Conservation (phyloP, 257 asterid species). For the Solanum pennellii region DNA sequence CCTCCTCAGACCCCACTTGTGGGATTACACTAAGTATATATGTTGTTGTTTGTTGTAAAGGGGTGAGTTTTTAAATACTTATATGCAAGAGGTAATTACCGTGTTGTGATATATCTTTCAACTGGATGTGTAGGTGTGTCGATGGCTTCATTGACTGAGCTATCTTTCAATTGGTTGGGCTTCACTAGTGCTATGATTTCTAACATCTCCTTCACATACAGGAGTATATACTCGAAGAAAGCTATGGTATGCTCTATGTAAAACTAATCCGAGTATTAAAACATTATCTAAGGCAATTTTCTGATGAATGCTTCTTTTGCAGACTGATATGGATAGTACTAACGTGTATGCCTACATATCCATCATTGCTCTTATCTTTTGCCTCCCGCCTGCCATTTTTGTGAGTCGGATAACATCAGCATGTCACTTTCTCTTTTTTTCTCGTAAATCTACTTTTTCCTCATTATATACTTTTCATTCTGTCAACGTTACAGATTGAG, state of each 20-base stretch:
- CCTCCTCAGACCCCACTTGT: not conserved
- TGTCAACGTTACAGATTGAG: slow-evolving; percentile 39
- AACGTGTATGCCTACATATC: slow-evolving; percentile 83
- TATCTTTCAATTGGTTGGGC: slow-evolving; percentile 94
- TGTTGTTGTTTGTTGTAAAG: not conserved
- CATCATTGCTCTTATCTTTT: slow-evolving; percentile 60
- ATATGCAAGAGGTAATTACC: not conserved
- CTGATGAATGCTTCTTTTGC: slow-evolving; percentile 22
- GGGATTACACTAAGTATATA: not conserved
- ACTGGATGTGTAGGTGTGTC: slow-evolving; percentile 75
- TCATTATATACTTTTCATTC: not conserved
- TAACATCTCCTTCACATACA: slow-evolving; percentile 93
- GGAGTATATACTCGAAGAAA: slow-evolving; percentile 98
- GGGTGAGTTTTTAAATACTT: not conserved
- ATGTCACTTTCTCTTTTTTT: not conserved
- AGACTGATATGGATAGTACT: slow-evolving; percentile 95
- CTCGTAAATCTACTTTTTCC: not conserved
- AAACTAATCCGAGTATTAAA: not conserved
- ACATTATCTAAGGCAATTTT: not conserved
- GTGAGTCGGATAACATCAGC: slow-evolving; percentile 25
- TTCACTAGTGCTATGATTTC: slow-evolving; percentile 97
- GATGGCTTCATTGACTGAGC: slow-evolving; percentile 93
- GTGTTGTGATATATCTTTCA: slow-evolving; percentile 1
- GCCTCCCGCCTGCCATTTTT: slow-evolving; percentile 81
- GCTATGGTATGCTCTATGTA: slow-evolving; percentile 59